Evolutionary conservation across 306 rosid genomes (phyloP), one percentile per base, ranked within the genome.

Genomic region (Corylus heterophylla): DNA sequence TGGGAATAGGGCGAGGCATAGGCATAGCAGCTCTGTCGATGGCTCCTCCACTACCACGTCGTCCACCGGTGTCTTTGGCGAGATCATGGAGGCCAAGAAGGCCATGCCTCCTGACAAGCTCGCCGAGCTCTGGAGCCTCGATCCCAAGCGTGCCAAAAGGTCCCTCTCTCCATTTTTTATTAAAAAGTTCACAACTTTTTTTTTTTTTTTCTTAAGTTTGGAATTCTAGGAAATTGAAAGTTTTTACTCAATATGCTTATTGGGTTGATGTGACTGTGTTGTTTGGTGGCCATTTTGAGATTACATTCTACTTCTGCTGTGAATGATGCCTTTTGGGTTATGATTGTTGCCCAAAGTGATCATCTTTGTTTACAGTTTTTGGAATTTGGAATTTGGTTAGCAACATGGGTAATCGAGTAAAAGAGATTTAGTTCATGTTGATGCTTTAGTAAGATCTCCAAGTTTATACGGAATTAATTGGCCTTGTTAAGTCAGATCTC

Each of bases 51-150:
- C 85, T 68, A 68, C 72, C 50, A 68, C 89, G 8, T 51, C 84
- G 79, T 90, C 99, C 58, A 85, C 94, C 16, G 83, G 89, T 54
- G 82, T 87, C 89, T 90, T 96, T 61, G 96, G 97, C 8, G 99
- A 96, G 83, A 87, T 93, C 64, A 90, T 96, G 98, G 99, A 96
- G 4, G 98, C 99, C 0, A 96, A 96, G 89, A 96, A 96, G 81
- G 99, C 99, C n/a, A 96, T 96, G 99, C 97, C 99, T 85, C 98
- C 99, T 20, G 98, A 93, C 86, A 93, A 96, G 87, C 94, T 96
- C 54, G 98, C 98, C 1, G 99, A 96, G 88, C 98, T 96, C n/a
- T 96, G 99, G 99, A 78, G 52, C 27, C 66, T 92, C 76, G 99
- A 96, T 86, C 98, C 99, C 59, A 96, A 93, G 84, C 97, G 99